Evolutionary conservation across 129 eudicot species (phyloP).

Genomic region (Escallonia herrerae): DNA sequence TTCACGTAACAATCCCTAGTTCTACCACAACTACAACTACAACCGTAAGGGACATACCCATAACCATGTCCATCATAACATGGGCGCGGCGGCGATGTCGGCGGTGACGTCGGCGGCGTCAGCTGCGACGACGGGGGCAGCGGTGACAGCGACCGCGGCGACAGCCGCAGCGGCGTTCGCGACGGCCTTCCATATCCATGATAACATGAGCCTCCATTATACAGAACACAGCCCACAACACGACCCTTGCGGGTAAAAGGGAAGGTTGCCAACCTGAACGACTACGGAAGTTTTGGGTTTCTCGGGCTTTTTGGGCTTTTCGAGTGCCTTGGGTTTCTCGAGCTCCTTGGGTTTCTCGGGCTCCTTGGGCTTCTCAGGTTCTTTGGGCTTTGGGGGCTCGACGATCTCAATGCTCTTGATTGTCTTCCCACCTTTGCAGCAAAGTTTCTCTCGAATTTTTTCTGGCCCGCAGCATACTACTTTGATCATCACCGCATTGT

Average conservation of each 20-base stretch:
- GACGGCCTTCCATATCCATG: slow-evolving; percentile 27
- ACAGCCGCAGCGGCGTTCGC: neutral
- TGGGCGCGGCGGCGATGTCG: slow-evolving; percentile 15
- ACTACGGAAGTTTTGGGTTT: slow-evolving; percentile 18
- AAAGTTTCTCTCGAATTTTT: slow-evolving; percentile 45
- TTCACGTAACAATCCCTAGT: too few species aligned
- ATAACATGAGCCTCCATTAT: slow-evolving; percentile 33
- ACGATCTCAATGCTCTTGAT: slow-evolving; percentile 46
- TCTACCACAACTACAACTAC: too few species aligned
- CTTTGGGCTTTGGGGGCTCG: slow-evolving; percentile 22
- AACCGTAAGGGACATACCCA: neutral
- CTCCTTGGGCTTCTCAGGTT: neutral
- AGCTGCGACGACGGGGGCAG: too few species aligned
- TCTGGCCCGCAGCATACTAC: slow-evolving; percentile 66
- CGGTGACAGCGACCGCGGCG: too few species aligned
- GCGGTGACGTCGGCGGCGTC: too few species aligned
- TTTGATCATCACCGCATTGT: slow-evolving; percentile 39
- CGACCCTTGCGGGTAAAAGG: slow-evolving; percentile 14
- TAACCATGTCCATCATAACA: slow-evolving; percentile 29
- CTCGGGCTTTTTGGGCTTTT: slow-evolving; percentile 8
- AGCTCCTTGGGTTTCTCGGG: too few species aligned
- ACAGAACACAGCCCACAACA: slow-evolving; percentile 39
- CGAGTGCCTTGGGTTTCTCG: neutral
- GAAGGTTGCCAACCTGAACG: neutral
- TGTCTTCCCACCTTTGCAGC: slow-evolving; percentile 39